Evolutionary conservation across 441 rosid genomes (phyloP).

Genomic region (Rhodomyrtus psidioides): DNA sequence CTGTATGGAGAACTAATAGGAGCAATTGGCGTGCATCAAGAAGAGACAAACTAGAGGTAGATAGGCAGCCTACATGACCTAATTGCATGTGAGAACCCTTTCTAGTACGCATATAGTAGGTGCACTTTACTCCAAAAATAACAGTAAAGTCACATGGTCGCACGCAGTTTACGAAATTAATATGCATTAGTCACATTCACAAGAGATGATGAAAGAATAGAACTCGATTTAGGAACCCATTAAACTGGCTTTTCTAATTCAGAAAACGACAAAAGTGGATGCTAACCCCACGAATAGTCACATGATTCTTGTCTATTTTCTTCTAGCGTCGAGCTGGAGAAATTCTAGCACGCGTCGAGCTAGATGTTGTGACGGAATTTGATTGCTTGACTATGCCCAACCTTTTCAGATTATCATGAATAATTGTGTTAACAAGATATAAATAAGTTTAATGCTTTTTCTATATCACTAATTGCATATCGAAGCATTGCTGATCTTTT

Average conservation of each 20-base stretch:
- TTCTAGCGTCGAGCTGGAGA: not conserved
- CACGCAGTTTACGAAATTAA: not conserved
- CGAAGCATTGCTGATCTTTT: too few species aligned
- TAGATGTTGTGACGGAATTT: not conserved
- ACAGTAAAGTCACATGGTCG: not conserved
- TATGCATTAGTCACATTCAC: not conserved
- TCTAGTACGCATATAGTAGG: not conserved
- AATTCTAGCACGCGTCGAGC: not conserved
- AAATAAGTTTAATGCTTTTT: too few species aligned
- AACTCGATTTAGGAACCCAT: fast-evolving
- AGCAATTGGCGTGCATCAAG: not conserved
- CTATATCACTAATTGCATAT: too few species aligned
- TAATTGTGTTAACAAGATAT: not conserved
- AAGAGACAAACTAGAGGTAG: not conserved
- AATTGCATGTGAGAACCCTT: not conserved
- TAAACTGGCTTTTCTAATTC: not conserved
- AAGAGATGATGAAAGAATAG: not conserved
- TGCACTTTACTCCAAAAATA: not conserved
- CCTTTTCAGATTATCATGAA: not conserved
- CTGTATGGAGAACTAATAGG: not conserved
- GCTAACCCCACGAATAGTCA: not conserved
- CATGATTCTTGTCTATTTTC: not conserved
- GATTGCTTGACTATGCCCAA: not conserved
- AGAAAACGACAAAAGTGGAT: too few species aligned
- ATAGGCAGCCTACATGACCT: not conserved